Conservation (phyloP, 768 basidiomycete species). For the Coprinopsis strossmayeri region DNA sequence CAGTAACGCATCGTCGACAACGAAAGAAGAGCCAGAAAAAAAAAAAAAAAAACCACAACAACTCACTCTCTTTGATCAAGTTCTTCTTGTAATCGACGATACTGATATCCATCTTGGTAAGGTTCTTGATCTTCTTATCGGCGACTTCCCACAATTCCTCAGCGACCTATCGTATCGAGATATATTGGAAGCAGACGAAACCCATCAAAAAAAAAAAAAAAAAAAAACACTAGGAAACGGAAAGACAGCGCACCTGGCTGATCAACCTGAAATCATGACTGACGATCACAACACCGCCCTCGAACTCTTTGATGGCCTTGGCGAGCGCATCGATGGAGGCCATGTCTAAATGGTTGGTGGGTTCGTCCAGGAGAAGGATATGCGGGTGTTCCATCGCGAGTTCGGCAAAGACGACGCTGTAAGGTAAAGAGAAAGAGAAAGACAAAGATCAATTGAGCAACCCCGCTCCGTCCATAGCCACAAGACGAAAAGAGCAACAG, state of each 20-base stretch:
- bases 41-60: slow-evolving; percentile 9
- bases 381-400: slow-evolving; percentile 97
- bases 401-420: slow-evolving; percentile 90
- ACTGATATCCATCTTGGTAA: slow-evolving; percentile 85
- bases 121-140: slow-evolving; percentile 85
- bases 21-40: slow-evolving; percentile 6
- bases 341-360: slow-evolving; percentile 98
- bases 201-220: background rate
- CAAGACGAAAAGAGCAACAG: background rate
- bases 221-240: background rate
- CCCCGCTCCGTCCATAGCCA: too few relatives aligned
- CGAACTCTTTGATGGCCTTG: slow-evolving; percentile 90
- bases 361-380: slow-evolving; percentile 88
- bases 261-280: slow-evolving; percentile 97
- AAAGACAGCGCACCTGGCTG: background rate
- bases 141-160: slow-evolving; percentile 99
- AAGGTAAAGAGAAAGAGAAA: background rate
- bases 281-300: slow-evolving; percentile 98
- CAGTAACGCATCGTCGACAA: background rate
- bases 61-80: slow-evolving; percentile 71
- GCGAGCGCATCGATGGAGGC: slow-evolving; percentile 96
- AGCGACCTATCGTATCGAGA: slow-evolving; percentile 64
- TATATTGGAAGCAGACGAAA: background rate
- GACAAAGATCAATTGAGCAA: background rate
- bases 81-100: slow-evolving; percentile 93